phyloP scores from a whole-genome alignment of 805 yeast genomes.

The Helenozyma baotianmanensis region DNA sequence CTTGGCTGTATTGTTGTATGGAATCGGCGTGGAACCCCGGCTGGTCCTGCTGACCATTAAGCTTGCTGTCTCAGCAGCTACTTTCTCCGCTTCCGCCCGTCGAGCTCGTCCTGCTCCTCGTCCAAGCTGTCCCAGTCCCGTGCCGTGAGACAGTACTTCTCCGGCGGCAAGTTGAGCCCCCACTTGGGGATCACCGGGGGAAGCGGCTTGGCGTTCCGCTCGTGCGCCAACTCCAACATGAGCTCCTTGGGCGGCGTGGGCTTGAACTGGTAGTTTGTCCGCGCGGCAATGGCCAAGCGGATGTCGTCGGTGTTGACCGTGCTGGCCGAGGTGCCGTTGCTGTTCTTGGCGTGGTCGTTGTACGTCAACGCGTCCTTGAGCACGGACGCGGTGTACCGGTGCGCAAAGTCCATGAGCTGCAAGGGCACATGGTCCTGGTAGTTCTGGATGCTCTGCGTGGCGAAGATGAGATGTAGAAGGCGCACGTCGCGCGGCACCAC shows the following conservation, averaged over 20 bases:
- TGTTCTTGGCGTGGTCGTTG: slow-evolving; percentile 69
- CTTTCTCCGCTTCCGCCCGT: slow-evolving; percentile 11
- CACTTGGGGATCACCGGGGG: slow-evolving; percentile 89
- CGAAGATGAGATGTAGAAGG: slow-evolving; percentile 81
- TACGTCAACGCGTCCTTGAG: slow-evolving; percentile 86
- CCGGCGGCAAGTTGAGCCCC: slow-evolving; percentile 95
- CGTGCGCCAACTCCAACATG: slow-evolving; percentile 84
- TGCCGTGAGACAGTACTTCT: slow-evolving; percentile 89
- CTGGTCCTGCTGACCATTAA: too few relatives aligned
- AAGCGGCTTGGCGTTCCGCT: slow-evolving; percentile 80
- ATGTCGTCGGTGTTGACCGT: slow-evolving; percentile 81
- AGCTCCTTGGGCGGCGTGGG: slow-evolving; percentile 92
- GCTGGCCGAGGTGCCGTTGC: slow-evolving; percentile 22
- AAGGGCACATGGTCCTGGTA: slow-evolving; percentile 96
- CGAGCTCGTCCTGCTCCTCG: slow-evolving; percentile 19
- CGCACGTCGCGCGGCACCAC: slow-evolving; percentile 85
- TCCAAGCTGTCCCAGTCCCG: slow-evolving; percentile 57
- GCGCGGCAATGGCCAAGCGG: slow-evolving; percentile 85
- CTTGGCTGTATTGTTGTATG: too few relatives aligned
- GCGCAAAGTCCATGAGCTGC: slow-evolving; percentile 96
- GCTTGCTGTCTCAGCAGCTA: too few relatives aligned
- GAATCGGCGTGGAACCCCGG: too few relatives aligned
- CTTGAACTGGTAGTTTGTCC: slow-evolving; percentile 94
- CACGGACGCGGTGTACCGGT: slow-evolving; percentile 78
- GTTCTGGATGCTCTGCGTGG: slow-evolving; percentile 85